These are phyloP conservation scores for Crucibulum laeve DNA, from an alignment of 768 basidiomycete species.

Conservation along the genomic window DNA sequence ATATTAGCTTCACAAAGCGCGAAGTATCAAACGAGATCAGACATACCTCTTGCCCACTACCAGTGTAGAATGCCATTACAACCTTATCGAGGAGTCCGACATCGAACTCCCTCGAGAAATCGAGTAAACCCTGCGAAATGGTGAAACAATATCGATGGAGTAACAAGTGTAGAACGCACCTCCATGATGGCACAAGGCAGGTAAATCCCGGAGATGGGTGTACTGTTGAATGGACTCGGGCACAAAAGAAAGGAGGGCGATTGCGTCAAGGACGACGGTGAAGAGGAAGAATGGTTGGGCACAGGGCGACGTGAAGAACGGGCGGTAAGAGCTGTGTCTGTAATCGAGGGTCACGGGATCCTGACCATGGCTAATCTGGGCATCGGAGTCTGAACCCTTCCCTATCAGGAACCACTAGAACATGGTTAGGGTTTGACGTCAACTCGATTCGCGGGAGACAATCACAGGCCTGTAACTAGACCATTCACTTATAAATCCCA, in stretches of 20 bases:
- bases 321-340: neutral
- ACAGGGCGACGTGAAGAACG: constrained; percentile 34
- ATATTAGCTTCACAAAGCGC: constrained; percentile 17
- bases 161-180: constrained; percentile 23
- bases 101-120: constrained; percentile 94
- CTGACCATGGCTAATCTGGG: constrained; percentile 17
- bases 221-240: neutral
- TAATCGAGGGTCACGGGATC: constrained; percentile 16
- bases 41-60: constrained; percentile 76
- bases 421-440: constrained; percentile 1
- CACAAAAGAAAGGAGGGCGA: constrained; percentile 1
- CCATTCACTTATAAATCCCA: no score
- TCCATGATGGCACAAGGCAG: constrained; percentile 36
- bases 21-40: constrained; percentile 4
- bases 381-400: constrained; percentile 12
- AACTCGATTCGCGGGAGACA: no score
- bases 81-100: constrained; percentile 90
- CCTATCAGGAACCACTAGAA: neutral
- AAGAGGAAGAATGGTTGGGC: constrained; percentile 26
- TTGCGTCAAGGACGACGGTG: neutral
- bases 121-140: constrained; percentile 69
- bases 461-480: no score
- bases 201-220: neutral
- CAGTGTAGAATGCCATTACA: constrained; percentile 87
- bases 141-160: constrained; percentile 16